Conservation (phyloP, 495 filamentous ascomycete species). For the Xylaria scruposa region DNA sequence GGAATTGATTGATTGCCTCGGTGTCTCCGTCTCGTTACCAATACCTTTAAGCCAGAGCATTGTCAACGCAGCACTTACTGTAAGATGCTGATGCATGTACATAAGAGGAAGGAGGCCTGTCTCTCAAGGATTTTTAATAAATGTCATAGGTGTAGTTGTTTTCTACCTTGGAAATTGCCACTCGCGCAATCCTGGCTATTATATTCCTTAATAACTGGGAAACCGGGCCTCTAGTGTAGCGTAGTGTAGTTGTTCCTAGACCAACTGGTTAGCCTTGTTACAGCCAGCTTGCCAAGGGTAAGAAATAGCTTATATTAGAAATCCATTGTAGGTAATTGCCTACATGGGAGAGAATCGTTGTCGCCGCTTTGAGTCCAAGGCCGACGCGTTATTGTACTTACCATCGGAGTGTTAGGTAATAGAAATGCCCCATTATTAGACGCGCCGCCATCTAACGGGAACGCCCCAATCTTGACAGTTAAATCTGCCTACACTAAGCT, state of each 20-base stretch:
- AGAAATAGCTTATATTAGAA: neutral
- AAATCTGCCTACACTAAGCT: conserved; percentile 1
- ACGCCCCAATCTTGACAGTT: conserved; percentile 3
- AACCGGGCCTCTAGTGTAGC: neutral
- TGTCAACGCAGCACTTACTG: neutral
- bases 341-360: neutral
- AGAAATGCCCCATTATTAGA: conserved; percentile 4
- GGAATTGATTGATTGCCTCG: conserved; percentile 5
- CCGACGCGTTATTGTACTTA: neutral
- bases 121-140: neutral
- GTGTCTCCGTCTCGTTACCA: conserved; percentile 5
- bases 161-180: conserved; percentile 3
- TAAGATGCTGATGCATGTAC: neutral
- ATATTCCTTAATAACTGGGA: neutral
- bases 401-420: neutral
- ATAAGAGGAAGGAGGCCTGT: conserved; percentile 11
- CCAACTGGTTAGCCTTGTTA: neutral
- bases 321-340: neutral
- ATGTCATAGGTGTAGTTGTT: neutral
- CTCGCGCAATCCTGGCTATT: neutral
- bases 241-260: neutral
- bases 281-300: neutral
- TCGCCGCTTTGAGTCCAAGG: neutral
- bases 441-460: neutral
- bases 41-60: neutral